Conservation (phyloP, 2,329 filamentous ascomycete genomes). For the Esteya vermicola region DNA sequence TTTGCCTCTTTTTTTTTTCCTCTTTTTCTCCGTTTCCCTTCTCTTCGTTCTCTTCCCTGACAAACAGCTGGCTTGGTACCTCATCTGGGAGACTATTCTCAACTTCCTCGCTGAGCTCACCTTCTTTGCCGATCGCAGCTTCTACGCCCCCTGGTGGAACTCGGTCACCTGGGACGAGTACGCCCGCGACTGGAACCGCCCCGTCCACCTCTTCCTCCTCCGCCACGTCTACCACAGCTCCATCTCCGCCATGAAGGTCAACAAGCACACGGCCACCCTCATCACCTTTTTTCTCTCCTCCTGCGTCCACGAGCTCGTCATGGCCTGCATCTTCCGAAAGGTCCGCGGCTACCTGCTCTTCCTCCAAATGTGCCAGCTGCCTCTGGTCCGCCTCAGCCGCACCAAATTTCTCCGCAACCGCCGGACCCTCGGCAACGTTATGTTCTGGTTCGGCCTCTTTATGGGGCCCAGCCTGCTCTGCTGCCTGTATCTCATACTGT, state of each 20-base stretch:
- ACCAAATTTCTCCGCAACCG: slow-evolving; percentile 50
- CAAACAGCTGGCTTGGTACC: slow-evolving; percentile 60
- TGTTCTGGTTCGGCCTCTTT: slow-evolving; percentile 71
- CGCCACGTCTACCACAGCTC: slow-evolving; percentile 68
- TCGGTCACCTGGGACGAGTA: slow-evolving; percentile 58
- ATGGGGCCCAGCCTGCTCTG: slow-evolving; percentile 57
- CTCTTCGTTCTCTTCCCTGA: neutral
- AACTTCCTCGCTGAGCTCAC: slow-evolving; percentile 68
- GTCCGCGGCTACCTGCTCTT: slow-evolving; percentile 58
- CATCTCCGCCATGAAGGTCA: slow-evolving; percentile 58
- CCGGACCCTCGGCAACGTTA: slow-evolving; percentile 52
- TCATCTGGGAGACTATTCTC: slow-evolving; percentile 65
- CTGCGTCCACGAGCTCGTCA: slow-evolving; percentile 60
- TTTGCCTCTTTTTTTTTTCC: neutral
- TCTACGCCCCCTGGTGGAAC: slow-evolving; percentile 55
- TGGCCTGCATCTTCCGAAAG: slow-evolving; percentile 72
- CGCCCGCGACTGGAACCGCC: slow-evolving; percentile 64
- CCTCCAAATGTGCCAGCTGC: slow-evolving; percentile 63
- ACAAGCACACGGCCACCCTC: slow-evolving; percentile 56
- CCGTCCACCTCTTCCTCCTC: slow-evolving; percentile 64
- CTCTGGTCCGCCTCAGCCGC: slow-evolving; percentile 52
- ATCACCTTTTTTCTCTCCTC: slow-evolving; percentile 63
- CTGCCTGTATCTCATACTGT: slow-evolving; percentile 45
- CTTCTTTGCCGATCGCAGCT: slow-evolving; percentile 61
- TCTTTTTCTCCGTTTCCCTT: neutral